phyloP scores from a whole-genome alignment of 441 rosid species.

The Gossypium laxum region DNA sequence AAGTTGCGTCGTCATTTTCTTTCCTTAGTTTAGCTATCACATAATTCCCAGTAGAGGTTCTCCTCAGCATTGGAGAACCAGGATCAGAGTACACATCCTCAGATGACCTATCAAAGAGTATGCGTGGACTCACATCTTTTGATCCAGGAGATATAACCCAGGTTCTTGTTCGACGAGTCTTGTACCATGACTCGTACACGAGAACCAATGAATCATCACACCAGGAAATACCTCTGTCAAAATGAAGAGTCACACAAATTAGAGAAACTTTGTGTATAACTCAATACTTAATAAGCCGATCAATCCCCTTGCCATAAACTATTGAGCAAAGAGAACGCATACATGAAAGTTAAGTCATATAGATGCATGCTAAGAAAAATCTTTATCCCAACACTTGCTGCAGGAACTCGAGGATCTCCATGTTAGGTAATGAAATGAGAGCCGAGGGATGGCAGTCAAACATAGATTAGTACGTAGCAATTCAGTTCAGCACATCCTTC shows the following conservation, averaged over 20 bases:
- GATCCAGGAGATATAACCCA: constrained; percentile 79
- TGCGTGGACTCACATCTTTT: constrained; percentile 50
- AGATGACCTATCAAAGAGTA: constrained; percentile 86
- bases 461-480: background rate
- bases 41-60: constrained; percentile 63
- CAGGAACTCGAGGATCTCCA: background rate
- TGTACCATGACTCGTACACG: constrained; percentile 89
- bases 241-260: constrained; percentile 11
- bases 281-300: background rate
- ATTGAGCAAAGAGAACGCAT: background rate
- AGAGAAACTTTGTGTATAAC: background rate
- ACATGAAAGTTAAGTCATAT: background rate
- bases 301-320: background rate
- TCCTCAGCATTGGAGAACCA: constrained; percentile 86
- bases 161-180: constrained; percentile 72
- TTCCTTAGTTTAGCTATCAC: constrained; percentile 79
- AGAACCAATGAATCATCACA: constrained; percentile 81
- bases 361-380: background rate
- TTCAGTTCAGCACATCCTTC: background rate
- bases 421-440: background rate
- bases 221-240: constrained; percentile 79
- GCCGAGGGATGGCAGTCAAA: background rate
- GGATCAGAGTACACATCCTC: constrained; percentile 97
- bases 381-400: background rate
- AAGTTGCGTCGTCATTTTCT: constrained; percentile 48